Conservation (phyloP, 1,284 basidiomycete genomes). For the Volvariella volvacea region DNA sequence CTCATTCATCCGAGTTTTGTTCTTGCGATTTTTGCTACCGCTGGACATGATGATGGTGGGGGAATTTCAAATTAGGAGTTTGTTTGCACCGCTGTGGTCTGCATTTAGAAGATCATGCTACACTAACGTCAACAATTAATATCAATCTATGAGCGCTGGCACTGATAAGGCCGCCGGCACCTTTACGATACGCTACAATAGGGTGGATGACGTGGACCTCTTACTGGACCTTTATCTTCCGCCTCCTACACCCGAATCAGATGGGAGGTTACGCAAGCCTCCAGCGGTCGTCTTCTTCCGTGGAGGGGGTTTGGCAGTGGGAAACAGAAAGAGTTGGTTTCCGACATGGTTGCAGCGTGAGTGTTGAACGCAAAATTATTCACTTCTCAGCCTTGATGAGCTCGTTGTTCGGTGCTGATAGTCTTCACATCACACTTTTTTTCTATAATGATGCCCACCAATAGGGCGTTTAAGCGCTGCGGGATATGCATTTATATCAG, state of each 20-base stretch:
- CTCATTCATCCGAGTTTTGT: background rate
- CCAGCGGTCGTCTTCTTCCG: conserved; percentile 58
- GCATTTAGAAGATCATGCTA: background rate
- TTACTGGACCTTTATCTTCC: conserved; percentile 29
- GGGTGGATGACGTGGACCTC: conserved; percentile 8
- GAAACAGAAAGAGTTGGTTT: conserved; percentile 52
- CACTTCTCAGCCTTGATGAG: conserved; percentile 1
- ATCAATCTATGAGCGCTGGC: too few species aligned
- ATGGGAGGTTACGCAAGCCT: conserved; percentile 13
- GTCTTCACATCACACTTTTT: background rate
- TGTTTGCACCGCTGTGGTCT: background rate
- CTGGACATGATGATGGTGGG: background rate
- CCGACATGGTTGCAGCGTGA: conserved; percentile 54
- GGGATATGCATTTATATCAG: conserved; percentile 51
- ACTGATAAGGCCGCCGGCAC: too few species aligned
- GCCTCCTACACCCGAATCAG: conserved; percentile 1
- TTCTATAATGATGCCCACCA: background rate
- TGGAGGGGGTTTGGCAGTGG: conserved; percentile 55
- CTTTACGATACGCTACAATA: conserved; percentile 6
- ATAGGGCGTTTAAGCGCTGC: conserved; percentile 35
- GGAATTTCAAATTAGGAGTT: background rate
- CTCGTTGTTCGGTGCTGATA: conserved; percentile 7
- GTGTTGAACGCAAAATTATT: conserved; percentile 14
- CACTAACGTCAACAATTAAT: too few species aligned
- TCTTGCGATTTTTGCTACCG: background rate